Percentiles rank a stretch among this genome's conserved stretches.
Evolutionary conservation across 805 yeast species (phyloP).

Genomic region (Ogataea pilisensis): DNA sequence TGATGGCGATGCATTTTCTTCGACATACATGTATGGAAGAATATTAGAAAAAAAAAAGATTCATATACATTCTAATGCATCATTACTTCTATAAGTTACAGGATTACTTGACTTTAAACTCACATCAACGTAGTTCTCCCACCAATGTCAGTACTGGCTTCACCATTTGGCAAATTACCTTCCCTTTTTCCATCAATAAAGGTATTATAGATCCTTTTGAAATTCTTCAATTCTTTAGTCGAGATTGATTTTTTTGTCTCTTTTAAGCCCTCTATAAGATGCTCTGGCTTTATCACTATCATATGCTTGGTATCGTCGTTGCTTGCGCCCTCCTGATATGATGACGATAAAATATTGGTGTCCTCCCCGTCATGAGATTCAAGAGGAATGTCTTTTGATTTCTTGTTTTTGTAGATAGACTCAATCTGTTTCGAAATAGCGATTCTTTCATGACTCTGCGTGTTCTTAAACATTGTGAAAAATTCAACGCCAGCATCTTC

Average conservation of each 20-base stretch:
- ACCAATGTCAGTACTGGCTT: conserved; percentile 75
- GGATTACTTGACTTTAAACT: no score
- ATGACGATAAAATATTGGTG: no score
- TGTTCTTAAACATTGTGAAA: conserved; percentile 16
- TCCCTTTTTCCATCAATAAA: conserved; percentile 64
- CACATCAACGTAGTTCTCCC: conserved; percentile 81
- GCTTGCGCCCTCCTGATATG: conserved; percentile 1
- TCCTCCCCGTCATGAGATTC: no score
- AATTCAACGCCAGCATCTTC: conserved; percentile 16
- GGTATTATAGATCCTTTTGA: conserved; percentile 59
- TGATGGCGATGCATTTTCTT: no score
- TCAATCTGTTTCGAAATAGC: conserved; percentile 19
- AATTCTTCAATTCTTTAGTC: conserved; percentile 57
- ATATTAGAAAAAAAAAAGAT: no score
- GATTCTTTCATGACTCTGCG: conserved; percentile 4
- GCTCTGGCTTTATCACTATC: conserved; percentile 46
- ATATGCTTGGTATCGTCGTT: conserved; percentile 15
- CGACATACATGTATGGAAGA: no score
- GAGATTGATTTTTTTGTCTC: conserved; percentile 94
- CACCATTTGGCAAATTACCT: conserved; percentile 86
- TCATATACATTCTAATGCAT: no score
- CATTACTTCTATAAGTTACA: no score
- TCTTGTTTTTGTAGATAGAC: conserved; percentile 16
- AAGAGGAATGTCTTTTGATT: conserved; percentile 17
- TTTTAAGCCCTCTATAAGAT: conserved; percentile 56